Conservation (phyloP, 352 stramenopile species). For the Elongisporangium anandrum region DNA sequence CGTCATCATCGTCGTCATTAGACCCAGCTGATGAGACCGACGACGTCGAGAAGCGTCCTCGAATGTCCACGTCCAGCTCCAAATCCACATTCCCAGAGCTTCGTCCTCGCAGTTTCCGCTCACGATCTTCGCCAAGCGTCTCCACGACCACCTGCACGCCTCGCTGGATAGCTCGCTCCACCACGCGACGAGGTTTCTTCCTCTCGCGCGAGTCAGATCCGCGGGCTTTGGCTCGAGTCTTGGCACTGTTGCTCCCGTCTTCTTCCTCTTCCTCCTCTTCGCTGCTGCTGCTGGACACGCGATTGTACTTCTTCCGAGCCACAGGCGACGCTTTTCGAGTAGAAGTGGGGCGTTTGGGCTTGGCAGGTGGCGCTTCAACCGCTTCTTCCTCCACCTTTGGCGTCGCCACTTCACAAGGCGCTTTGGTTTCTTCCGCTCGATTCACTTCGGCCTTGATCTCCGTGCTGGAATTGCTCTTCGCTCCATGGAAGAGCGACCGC, state of each 20-base stretch:
- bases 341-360: background rate
- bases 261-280: slow-evolving; percentile 2
- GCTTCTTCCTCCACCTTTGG: background rate
- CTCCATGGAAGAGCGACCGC: slow-evolving; percentile 31
- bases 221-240: slow-evolving; percentile 4
- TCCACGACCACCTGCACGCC: slow-evolving; percentile 42
- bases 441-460: slow-evolving; percentile 12
- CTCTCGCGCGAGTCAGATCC: slow-evolving; percentile 5
- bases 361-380: background rate
- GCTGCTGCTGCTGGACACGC: slow-evolving; percentile 7
- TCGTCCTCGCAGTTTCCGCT: slow-evolving; percentile 27
- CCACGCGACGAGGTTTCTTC: slow-evolving; percentile 2
- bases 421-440: slow-evolving; percentile 6
- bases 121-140: slow-evolving; percentile 44
- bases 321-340: background rate
- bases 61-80: slow-evolving; percentile 53
- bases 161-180: slow-evolving; percentile 7
- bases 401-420: background rate
- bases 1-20: slow-evolving; percentile 4
- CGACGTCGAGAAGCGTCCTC: slow-evolving; percentile 13
- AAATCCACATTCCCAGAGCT: slow-evolving; percentile 39
- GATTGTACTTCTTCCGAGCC: background rate
- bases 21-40: slow-evolving; percentile 2
- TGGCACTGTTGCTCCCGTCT: too few species aligned
- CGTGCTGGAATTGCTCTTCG: slow-evolving; percentile 6